Conservation (phyloP, 495 filamentous ascomycete genomes). For the Tuber microsphaerosporum region DNA sequence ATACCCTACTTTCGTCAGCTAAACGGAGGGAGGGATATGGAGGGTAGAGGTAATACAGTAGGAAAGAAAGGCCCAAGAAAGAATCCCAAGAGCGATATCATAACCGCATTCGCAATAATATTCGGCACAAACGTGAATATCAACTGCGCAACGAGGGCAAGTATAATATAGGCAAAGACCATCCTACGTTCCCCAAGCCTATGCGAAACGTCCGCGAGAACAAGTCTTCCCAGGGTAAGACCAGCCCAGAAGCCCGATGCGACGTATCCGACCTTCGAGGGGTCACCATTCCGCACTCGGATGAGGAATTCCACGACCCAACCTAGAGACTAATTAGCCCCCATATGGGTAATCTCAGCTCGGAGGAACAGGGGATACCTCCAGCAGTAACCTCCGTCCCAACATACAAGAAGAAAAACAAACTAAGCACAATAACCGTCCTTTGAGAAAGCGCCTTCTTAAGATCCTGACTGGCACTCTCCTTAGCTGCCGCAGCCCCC, state of each 20-base stretch:
- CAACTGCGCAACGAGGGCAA: slow-evolving; percentile 60
- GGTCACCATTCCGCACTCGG: slow-evolving; percentile 58
- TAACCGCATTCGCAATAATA: slow-evolving; percentile 62
- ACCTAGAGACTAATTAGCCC: slow-evolving; percentile 40
- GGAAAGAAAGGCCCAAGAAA: slow-evolving; percentile 65
- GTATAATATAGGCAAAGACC: slow-evolving; percentile 55
- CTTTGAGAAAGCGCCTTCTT: slow-evolving; percentile 22
- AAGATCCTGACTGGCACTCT: slow-evolving; percentile 20
- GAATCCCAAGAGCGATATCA: slow-evolving; percentile 64
- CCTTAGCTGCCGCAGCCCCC: slow-evolving; percentile 9
- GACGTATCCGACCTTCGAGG: slow-evolving; percentile 65
- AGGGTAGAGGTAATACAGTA: slow-evolving; percentile 32
- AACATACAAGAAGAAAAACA: slow-evolving; percentile 46
- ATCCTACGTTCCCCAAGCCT: slow-evolving; percentile 61
- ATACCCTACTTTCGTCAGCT: slow-evolving; percentile 43
- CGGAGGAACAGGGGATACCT: slow-evolving; percentile 17
- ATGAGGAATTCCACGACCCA: slow-evolving; percentile 80
- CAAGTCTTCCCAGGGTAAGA: slow-evolving; percentile 65
- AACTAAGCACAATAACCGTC: slow-evolving; percentile 35
- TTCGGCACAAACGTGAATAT: slow-evolving; percentile 70
- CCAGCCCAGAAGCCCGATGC: slow-evolving; percentile 79
- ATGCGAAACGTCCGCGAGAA: slow-evolving; percentile 57
- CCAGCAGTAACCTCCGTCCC: slow-evolving; percentile 44
- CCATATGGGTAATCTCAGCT: not conserved
- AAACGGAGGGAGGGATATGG: slow-evolving; percentile 62